Percentiles rank a stretch among this genome's conserved stretches.
phyloP scores from a whole-genome alignment of 2,329 filamentous ascomycete species.

The Colletotrichum trifolii region DNA sequence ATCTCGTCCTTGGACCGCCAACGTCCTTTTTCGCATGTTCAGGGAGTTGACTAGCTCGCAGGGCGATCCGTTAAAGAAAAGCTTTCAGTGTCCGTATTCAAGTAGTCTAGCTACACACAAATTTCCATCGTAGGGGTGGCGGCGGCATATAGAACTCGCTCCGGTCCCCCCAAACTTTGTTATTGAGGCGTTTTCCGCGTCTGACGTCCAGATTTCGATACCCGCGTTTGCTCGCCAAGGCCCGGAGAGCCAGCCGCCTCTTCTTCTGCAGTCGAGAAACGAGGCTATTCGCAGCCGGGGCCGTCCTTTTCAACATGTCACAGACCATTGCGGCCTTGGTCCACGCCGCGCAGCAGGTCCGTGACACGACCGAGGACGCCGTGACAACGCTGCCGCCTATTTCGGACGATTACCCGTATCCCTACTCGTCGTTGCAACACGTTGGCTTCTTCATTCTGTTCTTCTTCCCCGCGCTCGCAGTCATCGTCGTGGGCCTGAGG shows the following conservation, averaged over 20 bases:
- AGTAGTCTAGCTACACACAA: not conserved
- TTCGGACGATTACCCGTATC: slow-evolving; percentile 28
- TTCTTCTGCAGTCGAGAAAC: no score
- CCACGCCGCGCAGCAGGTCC: slow-evolving; percentile 25
- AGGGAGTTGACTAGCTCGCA: not conserved
- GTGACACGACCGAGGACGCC: not conserved
- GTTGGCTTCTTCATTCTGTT: slow-evolving; percentile 27
- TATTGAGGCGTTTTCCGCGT: slow-evolving; percentile 9
- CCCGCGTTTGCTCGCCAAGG: slow-evolving; percentile 1
- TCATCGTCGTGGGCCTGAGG: slow-evolving; percentile 23
- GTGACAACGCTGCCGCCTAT: slow-evolving; percentile 12
- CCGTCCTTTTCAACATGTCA: slow-evolving; percentile 8
- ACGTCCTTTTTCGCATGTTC: not conserved
- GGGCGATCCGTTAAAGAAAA: not conserved
- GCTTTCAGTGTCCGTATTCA: no score
- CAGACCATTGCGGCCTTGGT: slow-evolving; percentile 26
- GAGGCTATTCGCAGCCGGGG: no score
- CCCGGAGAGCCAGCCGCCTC: slow-evolving; percentile 1
- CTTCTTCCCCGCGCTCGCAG: slow-evolving; percentile 25
- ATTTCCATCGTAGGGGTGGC: not conserved
- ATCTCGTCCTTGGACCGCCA: slow-evolving; percentile 1
- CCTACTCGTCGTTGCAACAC: slow-evolving; percentile 24
- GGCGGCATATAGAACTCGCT: slow-evolving; percentile 16
- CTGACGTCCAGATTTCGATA: not conserved
- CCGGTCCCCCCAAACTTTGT: slow-evolving; percentile 1